phyloP scores from a whole-genome alignment of 805 yeast genomes.

The Schwanniomyces yamadae region DNA sequence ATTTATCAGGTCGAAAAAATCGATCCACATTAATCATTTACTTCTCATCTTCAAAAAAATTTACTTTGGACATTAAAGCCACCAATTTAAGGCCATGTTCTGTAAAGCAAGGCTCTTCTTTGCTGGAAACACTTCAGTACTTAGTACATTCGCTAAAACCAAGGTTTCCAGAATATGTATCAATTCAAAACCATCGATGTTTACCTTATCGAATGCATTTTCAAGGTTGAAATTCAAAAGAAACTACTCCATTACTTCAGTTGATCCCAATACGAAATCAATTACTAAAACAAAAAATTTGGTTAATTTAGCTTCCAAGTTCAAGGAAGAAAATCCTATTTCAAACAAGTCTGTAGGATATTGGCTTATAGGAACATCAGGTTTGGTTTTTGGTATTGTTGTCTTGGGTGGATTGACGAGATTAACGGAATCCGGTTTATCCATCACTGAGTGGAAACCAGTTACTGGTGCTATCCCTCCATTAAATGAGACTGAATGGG shows the following conservation, averaged over 20 bases:
- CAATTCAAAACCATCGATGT: slow-evolving; percentile 10
- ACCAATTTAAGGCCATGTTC: too few relatives aligned
- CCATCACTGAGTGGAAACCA: slow-evolving; percentile 98
- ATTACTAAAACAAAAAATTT: background rate
- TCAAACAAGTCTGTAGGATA: slow-evolving; percentile 60
- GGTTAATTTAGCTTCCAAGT: background rate
- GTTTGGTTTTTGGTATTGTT: slow-evolving; percentile 90
- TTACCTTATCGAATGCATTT: slow-evolving; percentile 6
- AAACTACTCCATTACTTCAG: slow-evolving; percentile 3
- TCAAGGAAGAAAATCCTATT: slow-evolving; percentile 8
- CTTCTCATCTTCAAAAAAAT: too few relatives aligned
- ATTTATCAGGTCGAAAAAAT: too few relatives aligned
- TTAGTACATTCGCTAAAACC: slow-evolving; percentile 28
- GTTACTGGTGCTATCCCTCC: slow-evolving; percentile 96
- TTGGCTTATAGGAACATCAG: slow-evolving; percentile 85
- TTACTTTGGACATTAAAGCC: too few relatives aligned
- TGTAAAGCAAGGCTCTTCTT: slow-evolving; percentile 59
- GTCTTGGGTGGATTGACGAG: slow-evolving; percentile 96
- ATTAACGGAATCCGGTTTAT: slow-evolving; percentile 90
- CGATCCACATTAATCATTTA: too few relatives aligned
- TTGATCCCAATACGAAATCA: background rate
- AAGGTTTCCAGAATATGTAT: slow-evolving; percentile 17
- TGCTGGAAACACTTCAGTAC: slow-evolving; percentile 50
- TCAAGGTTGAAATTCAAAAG: slow-evolving; percentile 4
- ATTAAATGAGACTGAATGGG: slow-evolving; percentile 77